Evolutionary conservation across 108 stramenopile genomes (phyloP).

Genomic region (Cyclostephanos invisitatus): DNA sequence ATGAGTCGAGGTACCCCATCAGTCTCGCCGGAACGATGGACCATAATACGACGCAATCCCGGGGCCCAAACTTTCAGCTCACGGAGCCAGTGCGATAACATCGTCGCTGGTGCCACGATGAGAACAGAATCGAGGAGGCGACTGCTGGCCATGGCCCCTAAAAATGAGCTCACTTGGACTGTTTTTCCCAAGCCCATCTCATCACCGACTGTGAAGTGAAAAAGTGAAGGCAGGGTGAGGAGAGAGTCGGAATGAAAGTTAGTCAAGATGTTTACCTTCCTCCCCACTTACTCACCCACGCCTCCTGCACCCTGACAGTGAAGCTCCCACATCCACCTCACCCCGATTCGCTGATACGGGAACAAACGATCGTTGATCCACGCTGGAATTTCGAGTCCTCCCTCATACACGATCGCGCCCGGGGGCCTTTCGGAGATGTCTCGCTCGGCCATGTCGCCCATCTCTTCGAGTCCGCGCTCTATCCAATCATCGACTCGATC

Average conservation of each 20-base stretch:
- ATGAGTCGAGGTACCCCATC: constrained; percentile 46
- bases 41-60: constrained; percentile 73
- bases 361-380: constrained; percentile 86
- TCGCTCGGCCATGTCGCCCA: constrained; percentile 77
- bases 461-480: constrained; percentile 57
- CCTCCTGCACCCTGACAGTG: constrained; percentile 93
- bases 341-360: constrained; percentile 78
- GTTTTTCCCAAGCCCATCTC: constrained; percentile 92
- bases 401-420: constrained; percentile 60
- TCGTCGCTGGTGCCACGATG: constrained; percentile 91
- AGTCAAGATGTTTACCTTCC: not conserved
- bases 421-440: constrained; percentile 60
- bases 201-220: constrained; percentile 20
- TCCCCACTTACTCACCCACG: constrained; percentile 53
- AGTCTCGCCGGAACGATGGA: constrained; percentile 81
- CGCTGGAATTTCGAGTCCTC: constrained; percentile 78
- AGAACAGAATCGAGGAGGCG: constrained; percentile 74
- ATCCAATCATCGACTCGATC: constrained; percentile 86
- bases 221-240: not conserved
- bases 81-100: constrained; percentile 92
- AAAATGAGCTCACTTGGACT: constrained; percentile 88
- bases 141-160: constrained; percentile 84
- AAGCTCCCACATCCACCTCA: constrained; percentile 96
- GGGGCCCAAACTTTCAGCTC: constrained; percentile 95
- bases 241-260: not conserved